Conservation (phyloP, 371 early-diverging fungal species). For the Mucor racemosus region DNA sequence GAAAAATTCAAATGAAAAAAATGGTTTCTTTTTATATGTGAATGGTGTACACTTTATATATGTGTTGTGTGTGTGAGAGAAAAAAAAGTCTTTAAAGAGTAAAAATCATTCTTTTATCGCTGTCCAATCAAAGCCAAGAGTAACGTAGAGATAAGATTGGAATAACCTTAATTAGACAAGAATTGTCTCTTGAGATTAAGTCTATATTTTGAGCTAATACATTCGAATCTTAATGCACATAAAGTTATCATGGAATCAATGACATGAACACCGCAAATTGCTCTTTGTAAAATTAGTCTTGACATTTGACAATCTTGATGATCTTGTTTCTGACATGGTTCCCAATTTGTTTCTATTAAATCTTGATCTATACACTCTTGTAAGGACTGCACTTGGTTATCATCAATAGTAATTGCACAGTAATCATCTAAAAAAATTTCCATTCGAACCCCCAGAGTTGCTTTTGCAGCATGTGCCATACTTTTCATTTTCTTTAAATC, state of each 20-base stretch:
- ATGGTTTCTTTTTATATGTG: slow-evolving; percentile 7
- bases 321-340: slow-evolving; percentile 21
- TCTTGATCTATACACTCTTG: slow-evolving; percentile 15
- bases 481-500: slow-evolving; percentile 39
- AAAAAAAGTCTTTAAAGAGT: background rate
- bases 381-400: slow-evolving; percentile 29
- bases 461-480: slow-evolving; percentile 38
- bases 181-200: slow-evolving; percentile 55
- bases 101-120: slow-evolving; percentile 16
- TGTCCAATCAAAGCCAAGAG: slow-evolving; percentile 16
- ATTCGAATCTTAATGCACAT: slow-evolving; percentile 48
- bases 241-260: slow-evolving; percentile 34
- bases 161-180: slow-evolving; percentile 30
- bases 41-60: background rate
- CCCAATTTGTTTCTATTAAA: slow-evolving; percentile 22
- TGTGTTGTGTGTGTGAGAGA: slow-evolving; percentile 12
- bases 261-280: slow-evolving; percentile 42
- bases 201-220: slow-evolving; percentile 46
- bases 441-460: slow-evolving; percentile 20
- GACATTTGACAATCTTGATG: slow-evolving; percentile 21
- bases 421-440: slow-evolving; percentile 33
- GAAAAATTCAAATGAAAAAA: slow-evolving; percentile 20
- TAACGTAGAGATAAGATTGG: slow-evolving; percentile 19
- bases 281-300: slow-evolving; percentile 31
- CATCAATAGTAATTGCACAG: slow-evolving; percentile 56